Percentiles rank a stretch among this genome's conserved stretches.
These are phyloP conservation scores for Starmerella riodocensis DNA, from an alignment of 805 yeast genomes.

Conservation along the genomic window DNA sequence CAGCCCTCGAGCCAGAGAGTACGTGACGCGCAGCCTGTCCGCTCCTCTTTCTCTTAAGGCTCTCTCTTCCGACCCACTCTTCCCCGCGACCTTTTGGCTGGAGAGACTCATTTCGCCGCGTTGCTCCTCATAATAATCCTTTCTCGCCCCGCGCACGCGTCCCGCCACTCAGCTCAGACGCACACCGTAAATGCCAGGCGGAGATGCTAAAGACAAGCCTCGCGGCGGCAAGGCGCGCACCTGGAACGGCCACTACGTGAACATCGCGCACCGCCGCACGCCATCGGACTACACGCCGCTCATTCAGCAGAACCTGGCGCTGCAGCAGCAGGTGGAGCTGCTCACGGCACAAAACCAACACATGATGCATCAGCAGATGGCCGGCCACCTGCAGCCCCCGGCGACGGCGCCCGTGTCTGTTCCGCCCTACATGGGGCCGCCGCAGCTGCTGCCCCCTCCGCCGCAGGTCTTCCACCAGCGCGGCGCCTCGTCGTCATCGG, in stretches of 20 bases:
- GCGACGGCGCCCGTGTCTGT: neutral
- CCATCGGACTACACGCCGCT: conserved; percentile 89
- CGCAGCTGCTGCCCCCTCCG: conserved; percentile 16
- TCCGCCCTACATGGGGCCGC: neutral
- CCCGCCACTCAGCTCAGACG: neutral
- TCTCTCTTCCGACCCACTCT: too few species aligned
- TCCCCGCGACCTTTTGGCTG: too few species aligned
- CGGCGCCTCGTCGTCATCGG: conserved; percentile 6
- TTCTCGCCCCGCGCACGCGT: too few species aligned
- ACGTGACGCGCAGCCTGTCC: too few species aligned
- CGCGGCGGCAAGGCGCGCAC: conserved; percentile 18
- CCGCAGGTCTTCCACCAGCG: conserved; percentile 11
- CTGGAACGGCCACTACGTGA: conserved; percentile 40
- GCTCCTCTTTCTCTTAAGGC: too few species aligned
- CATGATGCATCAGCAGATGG: conserved; percentile 54
- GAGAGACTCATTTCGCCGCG: too few species aligned
- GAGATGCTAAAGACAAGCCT: conserved; percentile 7
- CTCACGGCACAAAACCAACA: conserved; percentile 91
- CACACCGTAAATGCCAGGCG: neutral
- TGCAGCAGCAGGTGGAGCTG: conserved; percentile 83
- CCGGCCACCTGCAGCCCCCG: conserved; percentile 2
- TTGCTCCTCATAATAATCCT: too few species aligned
- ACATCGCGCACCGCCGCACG: conserved; percentile 92
- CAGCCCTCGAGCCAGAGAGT: too few species aligned
- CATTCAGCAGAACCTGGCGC: conserved; percentile 65